Percentiles rank a stretch among this genome's conserved stretches.
These are phyloP conservation scores for Kodamaea hsintzibuensis DNA, from an alignment of 805 yeast species.

Conservation along the genomic window DNA sequence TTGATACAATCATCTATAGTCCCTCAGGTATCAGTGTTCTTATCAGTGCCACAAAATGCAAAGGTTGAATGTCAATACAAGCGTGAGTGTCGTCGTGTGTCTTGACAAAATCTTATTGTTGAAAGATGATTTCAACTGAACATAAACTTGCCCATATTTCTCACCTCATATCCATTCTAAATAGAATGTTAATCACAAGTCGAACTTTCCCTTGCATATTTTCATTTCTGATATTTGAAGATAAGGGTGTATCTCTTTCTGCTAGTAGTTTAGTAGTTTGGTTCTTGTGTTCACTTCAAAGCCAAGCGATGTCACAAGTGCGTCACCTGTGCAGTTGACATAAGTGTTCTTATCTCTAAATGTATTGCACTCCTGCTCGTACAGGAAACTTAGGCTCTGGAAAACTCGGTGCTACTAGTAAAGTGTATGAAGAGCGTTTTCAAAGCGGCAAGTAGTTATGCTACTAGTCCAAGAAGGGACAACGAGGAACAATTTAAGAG, in stretches of 20 bases:
- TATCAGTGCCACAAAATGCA: neutral
- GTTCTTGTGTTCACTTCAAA: neutral
- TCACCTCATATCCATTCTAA: neutral
- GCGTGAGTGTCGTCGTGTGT: neutral
- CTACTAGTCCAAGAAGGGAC: too few species aligned
- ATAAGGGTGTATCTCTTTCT: neutral
- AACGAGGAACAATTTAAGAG: too few species aligned
- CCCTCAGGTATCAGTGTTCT: neutral
- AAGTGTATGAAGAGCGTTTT: too few species aligned
- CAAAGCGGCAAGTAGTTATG: too few species aligned
- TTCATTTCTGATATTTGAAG: neutral
- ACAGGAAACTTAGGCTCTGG: too few species aligned
- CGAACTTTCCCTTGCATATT: neutral
- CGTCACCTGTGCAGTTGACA: too few species aligned
- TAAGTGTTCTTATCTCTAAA: too few species aligned
- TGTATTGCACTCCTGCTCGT: too few species aligned
- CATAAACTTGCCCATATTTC: neutral
- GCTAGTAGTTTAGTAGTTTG: neutral
- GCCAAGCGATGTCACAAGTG: too few species aligned
- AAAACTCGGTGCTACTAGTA: too few species aligned
- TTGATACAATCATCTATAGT: neutral
- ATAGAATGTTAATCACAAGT: neutral
- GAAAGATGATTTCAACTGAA: neutral
- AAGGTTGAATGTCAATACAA: neutral
- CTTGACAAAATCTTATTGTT: neutral